Percentiles rank a stretch among this genome's conserved stretches.
phyloP scores from a whole-genome alignment of 1,284 basidiomycete genomes.

The Apiotrichum mycotoxinovorans region DNA sequence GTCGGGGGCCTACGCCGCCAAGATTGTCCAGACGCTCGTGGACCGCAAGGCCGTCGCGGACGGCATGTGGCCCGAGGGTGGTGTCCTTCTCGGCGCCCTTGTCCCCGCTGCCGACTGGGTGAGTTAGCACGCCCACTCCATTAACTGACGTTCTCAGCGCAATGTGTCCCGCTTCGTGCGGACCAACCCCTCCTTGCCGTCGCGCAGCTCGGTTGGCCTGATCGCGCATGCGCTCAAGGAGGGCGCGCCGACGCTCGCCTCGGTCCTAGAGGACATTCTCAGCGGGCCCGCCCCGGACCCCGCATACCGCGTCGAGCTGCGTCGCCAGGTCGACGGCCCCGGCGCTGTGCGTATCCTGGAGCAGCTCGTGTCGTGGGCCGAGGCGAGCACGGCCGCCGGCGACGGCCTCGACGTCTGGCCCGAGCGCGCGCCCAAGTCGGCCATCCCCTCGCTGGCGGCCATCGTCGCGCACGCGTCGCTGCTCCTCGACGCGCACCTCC shows the following conservation, averaged over 20 bases:
- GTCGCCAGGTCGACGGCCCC: slow-evolving; percentile 29
- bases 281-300: slow-evolving; percentile 36
- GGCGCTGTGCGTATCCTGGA: slow-evolving; percentile 34
- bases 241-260: slow-evolving; percentile 15
- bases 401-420: slow-evolving; percentile 36
- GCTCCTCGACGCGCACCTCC: slow-evolving; percentile 49
- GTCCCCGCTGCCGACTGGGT: slow-evolving; percentile 44
- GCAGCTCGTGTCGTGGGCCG: slow-evolving; percentile 34
- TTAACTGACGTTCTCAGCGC: slow-evolving; percentile 11
- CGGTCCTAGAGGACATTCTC: slow-evolving; percentile 29
- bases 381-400: slow-evolving; percentile 25
- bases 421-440: slow-evolving; percentile 7
- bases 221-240: slow-evolving; percentile 24
- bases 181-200: slow-evolving; percentile 31
- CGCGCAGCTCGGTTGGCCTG: slow-evolving; percentile 30
- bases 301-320: slow-evolving; percentile 39
- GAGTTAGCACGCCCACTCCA: slow-evolving; percentile 10
- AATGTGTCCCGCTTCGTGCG: slow-evolving; percentile 13
- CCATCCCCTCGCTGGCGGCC: slow-evolving; percentile 9
- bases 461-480: slow-evolving; percentile 38
- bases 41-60: slow-evolving; percentile 32
- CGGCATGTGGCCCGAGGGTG: slow-evolving; percentile 37
- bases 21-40: slow-evolving; percentile 31
- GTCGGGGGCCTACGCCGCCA: slow-evolving; percentile 30
- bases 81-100: slow-evolving; percentile 34